A percentile compares a stretch with the other conserved stretches of the same genome.
Evolutionary conservation across 805 yeast species (phyloP).

Genomic region (Yamadazyma insecticola): DNA sequence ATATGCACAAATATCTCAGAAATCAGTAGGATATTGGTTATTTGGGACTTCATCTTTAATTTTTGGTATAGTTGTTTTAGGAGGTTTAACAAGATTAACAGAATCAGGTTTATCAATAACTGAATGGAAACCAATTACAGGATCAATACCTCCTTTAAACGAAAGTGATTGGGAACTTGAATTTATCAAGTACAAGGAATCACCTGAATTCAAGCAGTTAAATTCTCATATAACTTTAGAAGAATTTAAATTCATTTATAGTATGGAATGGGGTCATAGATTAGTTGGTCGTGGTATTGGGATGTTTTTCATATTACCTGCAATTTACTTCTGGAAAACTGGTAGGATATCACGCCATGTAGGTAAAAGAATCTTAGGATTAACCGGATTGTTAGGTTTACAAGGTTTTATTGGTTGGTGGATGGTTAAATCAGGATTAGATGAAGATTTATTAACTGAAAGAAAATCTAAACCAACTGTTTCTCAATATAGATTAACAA

Average conservation of each 20-base stretch:
- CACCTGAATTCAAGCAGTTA: slow-evolving; percentile 88
- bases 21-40: slow-evolving; percentile 77
- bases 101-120: slow-evolving; percentile 96
- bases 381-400: slow-evolving; percentile 75
- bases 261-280: slow-evolving; percentile 98
- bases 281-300: slow-evolving; percentile 92
- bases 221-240: slow-evolving; percentile 87
- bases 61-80: slow-evolving; percentile 93
- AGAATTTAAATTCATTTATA: slow-evolving; percentile 90
- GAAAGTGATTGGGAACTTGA: slow-evolving; percentile 83
- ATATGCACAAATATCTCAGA: slow-evolving; percentile 14
- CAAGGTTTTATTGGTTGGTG: slow-evolving; percentile 99
- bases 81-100: slow-evolving; percentile 92
- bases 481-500: slow-evolving; percentile 88
- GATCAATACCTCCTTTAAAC: slow-evolving; percentile 82
- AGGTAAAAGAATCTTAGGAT: slow-evolving; percentile 61
- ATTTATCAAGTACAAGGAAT: slow-evolving; percentile 70
- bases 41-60: slow-evolving; percentile 83
- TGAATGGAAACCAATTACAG: slow-evolving; percentile 98
- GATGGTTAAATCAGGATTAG: slow-evolving; percentile 97
- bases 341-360: slow-evolving; percentile 64
- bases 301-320: slow-evolving; percentile 75
- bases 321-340: slow-evolving; percentile 69
- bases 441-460: slow-evolving; percentile 68
- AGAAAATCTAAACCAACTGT: slow-evolving; percentile 95